These are phyloP conservation scores for Cercospora sp. DNA, from an alignment of 2,329 filamentous ascomycete species.

Conservation along the genomic window DNA sequence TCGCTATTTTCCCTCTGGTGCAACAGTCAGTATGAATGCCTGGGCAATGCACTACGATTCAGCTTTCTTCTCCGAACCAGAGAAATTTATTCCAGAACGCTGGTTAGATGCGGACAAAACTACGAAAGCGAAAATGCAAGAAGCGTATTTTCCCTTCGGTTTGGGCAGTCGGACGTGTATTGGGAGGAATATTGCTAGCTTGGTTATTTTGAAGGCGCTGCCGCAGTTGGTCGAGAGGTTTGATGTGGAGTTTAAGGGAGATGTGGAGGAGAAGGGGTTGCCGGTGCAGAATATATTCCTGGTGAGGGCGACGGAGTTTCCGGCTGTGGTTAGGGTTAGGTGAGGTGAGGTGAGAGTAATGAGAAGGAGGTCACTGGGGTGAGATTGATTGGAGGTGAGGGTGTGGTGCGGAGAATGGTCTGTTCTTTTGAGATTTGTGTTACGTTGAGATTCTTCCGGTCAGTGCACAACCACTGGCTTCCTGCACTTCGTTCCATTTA, in stretches of 20 bases:
- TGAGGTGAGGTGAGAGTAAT: not conserved
- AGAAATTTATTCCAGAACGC: constrained; percentile 46
- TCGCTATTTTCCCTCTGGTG: constrained; percentile 47
- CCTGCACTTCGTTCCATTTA: no score
- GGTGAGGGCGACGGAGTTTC: constrained; percentile 13
- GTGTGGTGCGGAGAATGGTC: no score
- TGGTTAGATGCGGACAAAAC: constrained; percentile 39
- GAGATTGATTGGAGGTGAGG: not conserved
- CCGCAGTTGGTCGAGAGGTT: constrained; percentile 11
- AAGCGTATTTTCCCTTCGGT: constrained; percentile 18
- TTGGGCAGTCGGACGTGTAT: constrained; percentile 17
- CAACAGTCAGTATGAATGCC: constrained; percentile 45
- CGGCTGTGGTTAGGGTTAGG: constrained; percentile 12
- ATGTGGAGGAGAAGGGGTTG: not conserved
- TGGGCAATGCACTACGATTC: constrained; percentile 45
- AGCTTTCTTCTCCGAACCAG: constrained; percentile 40
- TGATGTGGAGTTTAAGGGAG: constrained; percentile 11
- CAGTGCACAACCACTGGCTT: not conserved
- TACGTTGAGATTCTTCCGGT: not conserved
- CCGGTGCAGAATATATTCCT: constrained; percentile 14
- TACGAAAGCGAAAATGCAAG: constrained; percentile 5
- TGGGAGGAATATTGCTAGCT: constrained; percentile 17
- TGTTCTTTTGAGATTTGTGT: not conserved
- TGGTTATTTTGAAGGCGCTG: constrained; percentile 18
- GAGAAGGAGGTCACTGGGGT: not conserved